These are phyloP conservation scores for Zygotorulaspora danielsina DNA, from an alignment of 805 yeast species.

Conservation along the genomic window DNA sequence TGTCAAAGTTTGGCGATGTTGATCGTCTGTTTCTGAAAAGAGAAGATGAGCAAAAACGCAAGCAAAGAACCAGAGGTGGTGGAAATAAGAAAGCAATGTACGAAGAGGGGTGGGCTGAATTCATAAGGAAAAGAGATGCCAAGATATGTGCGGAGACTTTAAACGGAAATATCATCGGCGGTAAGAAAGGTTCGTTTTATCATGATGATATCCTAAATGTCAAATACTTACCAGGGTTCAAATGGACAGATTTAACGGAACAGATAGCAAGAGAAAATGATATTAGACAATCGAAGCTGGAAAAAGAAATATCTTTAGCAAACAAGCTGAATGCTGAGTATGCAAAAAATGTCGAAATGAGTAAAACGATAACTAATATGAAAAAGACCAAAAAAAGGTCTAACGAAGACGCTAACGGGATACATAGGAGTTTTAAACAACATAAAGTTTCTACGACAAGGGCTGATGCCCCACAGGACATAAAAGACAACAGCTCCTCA, in stretches of 20 bases:
- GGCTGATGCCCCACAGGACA: slow-evolving; percentile 52
- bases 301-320: slow-evolving; percentile 86
- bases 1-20: slow-evolving; percentile 79
- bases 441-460: slow-evolving; percentile 62
- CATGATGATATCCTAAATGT: slow-evolving; percentile 92
- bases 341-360: slow-evolving; percentile 76
- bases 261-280: slow-evolving; percentile 90
- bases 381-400: slow-evolving; percentile 35
- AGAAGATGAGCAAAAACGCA: slow-evolving; percentile 64
- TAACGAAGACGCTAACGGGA: slow-evolving; percentile 30
- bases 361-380: slow-evolving; percentile 73
- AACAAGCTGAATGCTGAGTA: slow-evolving; percentile 80
- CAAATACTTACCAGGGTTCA: slow-evolving; percentile 84
- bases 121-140: slow-evolving; percentile 75
- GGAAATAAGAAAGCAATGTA: slow-evolving; percentile 87
- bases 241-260: slow-evolving; percentile 92
- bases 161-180: slow-evolving; percentile 88
- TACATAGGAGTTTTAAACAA: slow-evolving; percentile 63
- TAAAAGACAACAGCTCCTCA: slow-evolving; percentile 42
- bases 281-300: slow-evolving; percentile 77
- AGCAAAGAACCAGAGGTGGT: slow-evolving; percentile 71
- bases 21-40: slow-evolving; percentile 84
- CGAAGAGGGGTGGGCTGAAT: slow-evolving; percentile 98
- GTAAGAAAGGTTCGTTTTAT: slow-evolving; percentile 84
- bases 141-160: slow-evolving; percentile 80